Base-by-base conservation (phyloP, 1,284 basidiomycete genomes). In the Lignosus rhinocerotis region DNA sequence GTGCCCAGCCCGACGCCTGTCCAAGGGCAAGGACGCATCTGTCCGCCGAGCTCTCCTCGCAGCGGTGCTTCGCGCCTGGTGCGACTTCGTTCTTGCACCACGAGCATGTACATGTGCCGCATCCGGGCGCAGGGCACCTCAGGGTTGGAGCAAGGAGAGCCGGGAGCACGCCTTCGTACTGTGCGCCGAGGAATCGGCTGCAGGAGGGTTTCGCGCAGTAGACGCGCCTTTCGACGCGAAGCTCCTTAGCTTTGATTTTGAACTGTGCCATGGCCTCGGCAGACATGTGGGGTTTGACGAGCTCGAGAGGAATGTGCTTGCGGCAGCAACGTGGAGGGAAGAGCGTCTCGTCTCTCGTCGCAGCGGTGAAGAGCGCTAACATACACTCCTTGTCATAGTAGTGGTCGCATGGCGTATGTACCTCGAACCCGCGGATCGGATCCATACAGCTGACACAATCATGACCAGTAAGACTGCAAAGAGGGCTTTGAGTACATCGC, bases 301-400 rank as follows among this genome's bases (percentile, higher is more conserved):
- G 49, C 5, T 49, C 9, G 33, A 68, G 43, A n/a, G 71, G 70
- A 43, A 78, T 70, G 19, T 63, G 58, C n/a, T 69, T 58, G 14
- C 69, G 66, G 64, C 79, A 80, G 66, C 79, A 80, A 12, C 71
- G 68, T 9, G 76, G 73, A 3, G 78, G 79, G 59, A 72, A 73
- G 43, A 74, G 65, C 6, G 69, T 65, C 56, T 76, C 73, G 61
- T 76, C 74, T 30, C 60, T 62, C 3, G 65, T 68, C 6, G 75
- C 70, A 7, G 65, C 63, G 38, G 70, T 55, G 56, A 75, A 70
- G 53, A 75, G 69, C 47, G 59, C 56, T 11, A 69, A 50, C 6
- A 75, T 57, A 59, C 76, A 78, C 1, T 54, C 46, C 10, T 49
- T 48, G 64, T 76, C 72, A 61, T 72, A 75, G 53, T 64, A 60